Evolutionary conservation across 371 early-diverging fungal genomes (phyloP), one percentile per base, ranked within the genome.

Genomic region (Mucor racemosus): DNA sequence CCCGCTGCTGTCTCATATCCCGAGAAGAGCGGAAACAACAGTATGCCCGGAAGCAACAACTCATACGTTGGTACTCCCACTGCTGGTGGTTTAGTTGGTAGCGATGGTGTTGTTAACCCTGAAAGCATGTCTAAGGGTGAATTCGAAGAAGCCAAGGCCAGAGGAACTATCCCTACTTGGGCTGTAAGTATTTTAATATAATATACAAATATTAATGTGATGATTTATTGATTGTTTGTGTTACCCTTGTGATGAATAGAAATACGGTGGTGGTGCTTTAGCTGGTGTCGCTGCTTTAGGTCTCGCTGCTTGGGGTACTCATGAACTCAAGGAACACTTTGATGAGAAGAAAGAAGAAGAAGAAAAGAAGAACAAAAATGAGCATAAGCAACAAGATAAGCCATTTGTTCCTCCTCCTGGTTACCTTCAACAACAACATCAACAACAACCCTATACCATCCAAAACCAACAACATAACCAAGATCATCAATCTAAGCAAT

Each of bases 251-350:
- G 11, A 31, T 40, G 13, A 17, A 40, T 67, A 73, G 73, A 73
- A 73, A 68, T 73, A 68, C 34, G 73, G 73, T 48, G 73, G 69
- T 50, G 73, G 66, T 46, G 69, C 60, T 40, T 63, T 73, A 33
- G 66, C 66, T 56, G 73, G 68, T 57, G 66, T 57, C 19, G 68
- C 73, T 44, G 73, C 73, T 44, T 15, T 69, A 17, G 73, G 73
- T 21, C 62, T 73, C 17, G 36, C 66, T 36, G 69, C 73, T 40
- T 73, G 73, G 73, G 73, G 73, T n/a, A 66, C 73, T 10, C 66
- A 73, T 66, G 73, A 73, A 55, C 44, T 66, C 2, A 73, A 73
- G 35, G 73, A 73, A 31, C 73, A 65, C 33, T 73, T 58, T 53
- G 73, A 73, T 14, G 48, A 68, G 38, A 63, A 68, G 55, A 60